These are phyloP conservation scores for Cryptococcus maquisensis DNA, from an alignment of 1,284 basidiomycete genomes.

Conservation along the genomic window DNA sequence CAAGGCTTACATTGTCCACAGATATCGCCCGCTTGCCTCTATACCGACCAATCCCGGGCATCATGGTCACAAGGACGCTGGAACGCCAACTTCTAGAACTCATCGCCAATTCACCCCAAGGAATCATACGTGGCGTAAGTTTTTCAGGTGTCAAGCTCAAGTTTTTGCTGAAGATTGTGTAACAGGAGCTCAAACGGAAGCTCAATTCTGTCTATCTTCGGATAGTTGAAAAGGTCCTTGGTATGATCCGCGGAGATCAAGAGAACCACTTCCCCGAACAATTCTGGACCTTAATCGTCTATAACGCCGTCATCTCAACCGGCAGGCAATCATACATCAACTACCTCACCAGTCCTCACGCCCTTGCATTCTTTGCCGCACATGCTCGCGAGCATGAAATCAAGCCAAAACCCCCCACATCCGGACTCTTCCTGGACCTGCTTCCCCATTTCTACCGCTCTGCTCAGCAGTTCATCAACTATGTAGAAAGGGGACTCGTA, in stretches of 20 bases:
- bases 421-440: background rate
- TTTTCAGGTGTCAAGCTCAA: background rate
- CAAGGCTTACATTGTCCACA: background rate
- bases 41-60: conserved; percentile 3
- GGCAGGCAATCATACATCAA: no score
- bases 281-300: conserved; percentile 16
- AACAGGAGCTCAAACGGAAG: conserved; percentile 6
- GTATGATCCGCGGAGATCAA: conserved; percentile 14
- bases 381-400: no score
- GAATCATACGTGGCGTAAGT: conserved; percentile 27
- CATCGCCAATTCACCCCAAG: conserved; percentile 18
- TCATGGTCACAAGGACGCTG: conserved; percentile 15
- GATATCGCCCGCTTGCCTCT: conserved; percentile 6
- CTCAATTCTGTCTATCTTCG: conserved; percentile 6
- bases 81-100: conserved; percentile 19
- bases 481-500: no score
- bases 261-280: conserved; percentile 23
- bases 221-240: conserved; percentile 27
- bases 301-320: conserved; percentile 14
- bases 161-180: background rate
- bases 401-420: conserved; percentile 4
- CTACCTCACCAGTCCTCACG: no score
- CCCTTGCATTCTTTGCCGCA: no score
- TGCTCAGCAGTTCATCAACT: no score
- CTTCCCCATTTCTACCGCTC: no score